Base-by-base conservation (phyloP, 2,329 filamentous ascomycete species). In the Fusarium subtropicale region DNA sequence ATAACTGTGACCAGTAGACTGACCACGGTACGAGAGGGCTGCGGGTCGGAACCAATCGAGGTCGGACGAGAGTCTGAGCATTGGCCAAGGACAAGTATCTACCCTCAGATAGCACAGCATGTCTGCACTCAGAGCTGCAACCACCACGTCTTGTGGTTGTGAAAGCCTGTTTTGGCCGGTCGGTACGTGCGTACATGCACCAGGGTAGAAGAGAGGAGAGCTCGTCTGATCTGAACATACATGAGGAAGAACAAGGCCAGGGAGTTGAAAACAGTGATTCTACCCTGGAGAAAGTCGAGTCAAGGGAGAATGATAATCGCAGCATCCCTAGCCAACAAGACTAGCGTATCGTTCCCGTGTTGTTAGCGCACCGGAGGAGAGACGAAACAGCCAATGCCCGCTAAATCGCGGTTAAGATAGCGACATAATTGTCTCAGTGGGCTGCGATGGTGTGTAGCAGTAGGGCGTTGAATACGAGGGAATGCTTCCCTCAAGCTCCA, bases 401-500 rank as follows among this genome's bases (percentile, higher is more conserved):
- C 67, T 53, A 33, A 30, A 38, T 10, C 48, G 60, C 61, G 46
- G 46, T 33, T 48, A 65, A 60, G 66, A 56, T 68, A 38, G 42
- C 50, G 52, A 59, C 47, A 66, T 51, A 33, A 52, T 53, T 69
- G 56, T 65, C 52, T 67, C 50, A 42, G 66, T 24, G 41, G 24
- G 41, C 24, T 36, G 48, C 33, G 47, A 42, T 71, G 67, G 67
- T 68, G 68, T 71, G 63, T 46, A 60, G 59, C 12, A 44, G 28
- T 53, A 61, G 41, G 71, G 62, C 58, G 55, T 64, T 73, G 71
- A 73, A 74, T 74, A 74, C 71, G 71, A 74, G 71, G 56, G 54
- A 66, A 64, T 74, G 69, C 45, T 68, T 59, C 57, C 42, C 46
- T 62, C 42, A 41, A 52, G 33, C 48, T 52, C 18, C 48, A 52